These are phyloP conservation scores for Ogataea wickerhamii DNA, from an alignment of 805 yeast species.

Conservation along the genomic window DNA sequence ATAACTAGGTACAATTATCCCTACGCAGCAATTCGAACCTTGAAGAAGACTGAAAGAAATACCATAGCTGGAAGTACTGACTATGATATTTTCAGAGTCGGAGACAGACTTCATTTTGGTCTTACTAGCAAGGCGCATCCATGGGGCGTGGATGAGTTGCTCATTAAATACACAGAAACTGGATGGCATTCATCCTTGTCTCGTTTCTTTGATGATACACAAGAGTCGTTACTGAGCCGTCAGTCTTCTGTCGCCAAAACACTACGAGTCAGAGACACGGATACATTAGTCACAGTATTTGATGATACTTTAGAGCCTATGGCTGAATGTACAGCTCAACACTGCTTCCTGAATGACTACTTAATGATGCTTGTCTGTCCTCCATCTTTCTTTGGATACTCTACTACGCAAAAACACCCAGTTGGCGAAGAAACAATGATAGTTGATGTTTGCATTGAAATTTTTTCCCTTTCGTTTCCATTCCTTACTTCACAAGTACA, in stretches of 20 bases:
- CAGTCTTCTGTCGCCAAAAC: background rate
- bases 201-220: background rate
- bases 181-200: background rate
- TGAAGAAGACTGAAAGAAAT: slow-evolving; percentile 13
- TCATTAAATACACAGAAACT: slow-evolving; percentile 24
- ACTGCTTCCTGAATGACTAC: slow-evolving; percentile 42
- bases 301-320: slow-evolving; percentile 35
- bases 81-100: slow-evolving; percentile 31
- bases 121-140: slow-evolving; percentile 39
- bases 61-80: slow-evolving; percentile 14
- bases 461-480: slow-evolving; percentile 70
- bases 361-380: slow-evolving; percentile 30
- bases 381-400: slow-evolving; percentile 30
- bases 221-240: background rate
- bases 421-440: slow-evolving; percentile 49
- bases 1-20: slow-evolving; percentile 17
- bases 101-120: slow-evolving; percentile 41
- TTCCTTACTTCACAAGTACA: slow-evolving; percentile 74
- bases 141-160: slow-evolving; percentile 31
- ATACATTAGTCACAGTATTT: slow-evolving; percentile 21
- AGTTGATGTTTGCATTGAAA: slow-evolving; percentile 75
- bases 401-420: slow-evolving; percentile 33
- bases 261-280: background rate
- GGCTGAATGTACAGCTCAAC: slow-evolving; percentile 35
- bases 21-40: slow-evolving; percentile 7